Percentiles rank a stretch among this genome's conserved stretches.
Conservation (phyloP, 495 filamentous ascomycete species). For the Astrothelium subdiscretum region DNA sequence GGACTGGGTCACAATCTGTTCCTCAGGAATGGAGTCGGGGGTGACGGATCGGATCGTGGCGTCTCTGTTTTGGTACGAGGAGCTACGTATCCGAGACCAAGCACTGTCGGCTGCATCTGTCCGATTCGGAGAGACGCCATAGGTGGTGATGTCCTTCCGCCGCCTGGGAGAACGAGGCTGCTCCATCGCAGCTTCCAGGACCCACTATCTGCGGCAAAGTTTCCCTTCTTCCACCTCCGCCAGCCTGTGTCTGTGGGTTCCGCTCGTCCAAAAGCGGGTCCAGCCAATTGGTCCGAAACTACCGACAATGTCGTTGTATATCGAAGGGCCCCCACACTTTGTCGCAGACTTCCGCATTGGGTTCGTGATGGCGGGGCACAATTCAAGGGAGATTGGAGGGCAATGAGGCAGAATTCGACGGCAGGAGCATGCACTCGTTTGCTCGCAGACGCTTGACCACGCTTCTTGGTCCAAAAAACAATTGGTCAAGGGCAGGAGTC, state of each 20-base stretch:
- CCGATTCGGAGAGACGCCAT: neutral
- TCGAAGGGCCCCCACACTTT: neutral
- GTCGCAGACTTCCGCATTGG: neutral
- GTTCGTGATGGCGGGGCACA: neutral
- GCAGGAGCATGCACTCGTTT: neutral
- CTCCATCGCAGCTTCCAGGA: neutral
- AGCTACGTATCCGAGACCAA: neutral
- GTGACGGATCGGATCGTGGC: conserved; percentile 24
- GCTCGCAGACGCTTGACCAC: neutral
- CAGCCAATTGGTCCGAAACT: neutral
- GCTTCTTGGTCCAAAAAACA: neutral
- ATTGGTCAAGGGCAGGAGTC: neutral
- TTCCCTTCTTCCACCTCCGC: neutral
- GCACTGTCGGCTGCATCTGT: neutral
- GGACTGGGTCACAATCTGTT: conserved; percentile 7
- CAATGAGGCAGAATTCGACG: neutral
- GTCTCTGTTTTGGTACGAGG: neutral
- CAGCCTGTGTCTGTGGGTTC: neutral
- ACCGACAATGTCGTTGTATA: neutral
- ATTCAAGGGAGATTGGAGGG: neutral
- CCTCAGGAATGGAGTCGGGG: conserved; percentile 23
- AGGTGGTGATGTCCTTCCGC: neutral
- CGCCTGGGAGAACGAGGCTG: conserved; percentile 1
- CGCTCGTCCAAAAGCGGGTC: neutral
- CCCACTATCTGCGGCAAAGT: neutral